Evolutionary conservation across 2,329 filamentous ascomycete species (phyloP).

Genomic region (Sphaerulina vaccinii): DNA sequence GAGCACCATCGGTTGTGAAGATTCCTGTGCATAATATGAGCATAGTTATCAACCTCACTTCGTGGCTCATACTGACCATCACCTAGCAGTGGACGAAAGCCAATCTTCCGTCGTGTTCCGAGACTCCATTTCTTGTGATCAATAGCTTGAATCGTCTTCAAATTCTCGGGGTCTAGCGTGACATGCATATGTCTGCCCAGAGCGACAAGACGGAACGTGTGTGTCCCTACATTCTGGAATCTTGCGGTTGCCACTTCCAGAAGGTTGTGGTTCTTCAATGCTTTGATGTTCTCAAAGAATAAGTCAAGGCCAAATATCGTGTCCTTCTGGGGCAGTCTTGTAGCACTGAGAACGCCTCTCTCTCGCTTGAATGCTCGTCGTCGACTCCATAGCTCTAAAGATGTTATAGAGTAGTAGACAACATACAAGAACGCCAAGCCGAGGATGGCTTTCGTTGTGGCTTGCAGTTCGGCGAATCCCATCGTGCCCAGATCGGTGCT

Average conservation of each 20-base stretch:
- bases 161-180: conserved; percentile 50
- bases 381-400: conserved; percentile 37
- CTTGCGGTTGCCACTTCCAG: conserved; percentile 38
- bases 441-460: conserved; percentile 28
- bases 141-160: conserved; percentile 48
- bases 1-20: conserved; percentile 49
- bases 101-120: conserved; percentile 35
- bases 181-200: conserved; percentile 37
- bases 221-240: conserved; percentile 34
- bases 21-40: conserved; percentile 23
- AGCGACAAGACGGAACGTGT: conserved; percentile 42
- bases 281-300: conserved; percentile 43
- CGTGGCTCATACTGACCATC: conserved; percentile 35
- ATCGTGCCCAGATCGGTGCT: conserved; percentile 10
- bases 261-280: conserved; percentile 40
- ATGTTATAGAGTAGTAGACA: conserved; percentile 38
- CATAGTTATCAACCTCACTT: not conserved
- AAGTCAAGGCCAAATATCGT: conserved; percentile 55
- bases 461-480: conserved; percentile 15
- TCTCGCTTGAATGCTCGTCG: conserved; percentile 42
- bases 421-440: conserved; percentile 36
- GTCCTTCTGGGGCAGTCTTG: conserved; percentile 52
- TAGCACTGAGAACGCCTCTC: conserved; percentile 51
- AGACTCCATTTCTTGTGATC: conserved; percentile 50
- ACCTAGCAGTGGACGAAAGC: conserved; percentile 45